phyloP scores from a whole-genome alignment of 768 basidiomycete species.

The Auricularia auricula-judae region DNA sequence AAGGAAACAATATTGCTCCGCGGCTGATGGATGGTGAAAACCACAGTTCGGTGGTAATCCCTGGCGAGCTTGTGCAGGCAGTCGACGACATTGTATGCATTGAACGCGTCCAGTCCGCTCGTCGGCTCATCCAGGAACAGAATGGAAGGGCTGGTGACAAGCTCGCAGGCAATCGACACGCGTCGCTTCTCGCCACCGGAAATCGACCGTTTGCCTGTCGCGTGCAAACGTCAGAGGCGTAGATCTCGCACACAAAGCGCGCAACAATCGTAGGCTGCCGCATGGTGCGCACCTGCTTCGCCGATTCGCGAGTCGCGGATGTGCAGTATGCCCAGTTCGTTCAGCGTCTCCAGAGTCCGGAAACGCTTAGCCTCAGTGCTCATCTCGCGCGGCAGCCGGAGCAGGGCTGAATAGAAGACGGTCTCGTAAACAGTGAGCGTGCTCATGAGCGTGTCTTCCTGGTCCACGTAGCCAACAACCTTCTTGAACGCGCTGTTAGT shows the following conservation, averaged over 20 bases:
- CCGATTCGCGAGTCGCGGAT: conserved; percentile 90
- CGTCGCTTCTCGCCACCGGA: conserved; percentile 96
- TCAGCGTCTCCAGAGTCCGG: conserved; percentile 89
- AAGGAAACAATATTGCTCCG: conserved; percentile 94
- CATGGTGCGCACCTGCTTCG: conserved; percentile 49
- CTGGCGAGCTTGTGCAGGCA: conserved; percentile 75
- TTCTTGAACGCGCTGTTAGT: conserved; percentile 65
- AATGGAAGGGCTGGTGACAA: conserved; percentile 94
- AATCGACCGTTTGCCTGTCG: conserved; percentile 73
- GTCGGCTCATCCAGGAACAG: conserved; percentile 97
- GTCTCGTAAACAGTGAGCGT: conserved; percentile 98
- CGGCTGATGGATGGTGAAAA: conserved; percentile 98
- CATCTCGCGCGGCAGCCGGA: conserved; percentile 91
- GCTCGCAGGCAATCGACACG: conserved; percentile 94
- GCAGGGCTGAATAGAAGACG: conserved; percentile 81
- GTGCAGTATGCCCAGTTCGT: conserved; percentile 84
- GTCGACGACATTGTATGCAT: conserved; percentile 91
- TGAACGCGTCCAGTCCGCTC: conserved; percentile 89
- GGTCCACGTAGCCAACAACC: conserved; percentile 92
- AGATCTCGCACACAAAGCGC: not conserved
- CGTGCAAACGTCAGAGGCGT: not conserved
- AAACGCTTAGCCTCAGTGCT: conserved; percentile 90
- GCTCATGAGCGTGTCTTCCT: conserved; percentile 95
- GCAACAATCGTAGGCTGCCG: not conserved
- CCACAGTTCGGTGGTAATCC: conserved; percentile 86